phyloP scores from a whole-genome alignment of 2,329 filamentous ascomycete genomes.

The Xylaria digitata region DNA sequence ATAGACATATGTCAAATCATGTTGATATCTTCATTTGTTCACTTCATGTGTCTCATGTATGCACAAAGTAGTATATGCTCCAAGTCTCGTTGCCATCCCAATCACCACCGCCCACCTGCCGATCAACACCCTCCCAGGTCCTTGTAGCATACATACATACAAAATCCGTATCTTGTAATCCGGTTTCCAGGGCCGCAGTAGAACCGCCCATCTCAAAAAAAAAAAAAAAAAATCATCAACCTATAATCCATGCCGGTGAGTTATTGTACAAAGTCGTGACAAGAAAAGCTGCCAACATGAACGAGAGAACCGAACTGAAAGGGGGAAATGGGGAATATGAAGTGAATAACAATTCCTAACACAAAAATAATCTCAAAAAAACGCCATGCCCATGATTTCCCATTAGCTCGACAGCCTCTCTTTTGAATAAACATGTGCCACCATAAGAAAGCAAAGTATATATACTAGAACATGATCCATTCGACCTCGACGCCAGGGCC shows the following conservation, averaged over 20 bases:
- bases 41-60: conserved; percentile 27
- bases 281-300: conserved; percentile 22
- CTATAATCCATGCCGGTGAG: conserved; percentile 36
- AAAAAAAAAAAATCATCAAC: conserved; percentile 21
- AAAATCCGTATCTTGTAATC: conserved; percentile 34
- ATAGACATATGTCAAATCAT: conserved; percentile 24
- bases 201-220: conserved; percentile 27
- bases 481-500: conserved; percentile 68
- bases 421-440: conserved; percentile 34
- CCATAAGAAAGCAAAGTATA: conserved; percentile 3
- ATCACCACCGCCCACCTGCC: conserved; percentile 16
- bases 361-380: conserved; percentile 16
- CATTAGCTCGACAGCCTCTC: conserved; percentile 25
- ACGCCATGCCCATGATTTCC: conserved; percentile 34
- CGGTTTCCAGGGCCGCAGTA: conserved; percentile 29
- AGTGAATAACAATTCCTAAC: conserved; percentile 8
- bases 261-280: conserved; percentile 37
- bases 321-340: conserved; percentile 17
- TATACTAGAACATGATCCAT: conserved; percentile 72
- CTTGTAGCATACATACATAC: conserved; percentile 32
- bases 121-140: conserved; percentile 11
- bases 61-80: conserved; percentile 32
- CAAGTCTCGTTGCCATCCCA: conserved; percentile 21
- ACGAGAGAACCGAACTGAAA: conserved; percentile 20
- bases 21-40: conserved; percentile 27